Base-by-base conservation (phyloP, 495 filamentous ascomycete genomes). In the Bryoglossum gracile region DNA sequence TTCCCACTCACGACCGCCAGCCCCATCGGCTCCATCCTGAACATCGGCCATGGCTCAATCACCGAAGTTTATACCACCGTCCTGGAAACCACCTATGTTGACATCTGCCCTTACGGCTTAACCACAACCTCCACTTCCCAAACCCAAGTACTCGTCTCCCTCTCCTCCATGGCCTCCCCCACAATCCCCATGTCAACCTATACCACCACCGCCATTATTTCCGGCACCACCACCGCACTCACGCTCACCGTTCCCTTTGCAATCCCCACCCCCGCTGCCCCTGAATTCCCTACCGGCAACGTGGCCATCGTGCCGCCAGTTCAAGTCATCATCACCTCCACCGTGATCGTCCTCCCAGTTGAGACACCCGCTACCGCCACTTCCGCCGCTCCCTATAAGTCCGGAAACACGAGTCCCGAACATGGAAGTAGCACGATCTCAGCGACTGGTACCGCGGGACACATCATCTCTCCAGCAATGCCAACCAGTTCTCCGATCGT, bases 61-160 rank as follows among this genome's bases (percentile, higher is more conserved):
- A 3, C 14, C 2, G 22, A 2, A 22, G 22, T 35, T 4, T 35
- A 25, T 24, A 48, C 45, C 21, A 48, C 45, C 4, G 35, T 48
- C n/a, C 21, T 48, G 8, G 34, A 39, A 13, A 48, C 45, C 35
- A 48, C 45, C 23, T 48, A 48, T 21, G 45, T 48, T 3, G 22
- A 48, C 21, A 21, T 48, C 33, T 48, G 45, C 35, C 45, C 45
- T 8, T 8, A 3, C 1, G 45, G 45, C 17, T 14, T 48, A 1
- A 48, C 45, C 8, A 48, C 45, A 13, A 28, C 28, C 8, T 19
- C 45, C 2, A 48, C 45, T 2, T 14, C 33, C n/a, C 23, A 39
- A 22, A 48, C 45, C 35, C 34, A 48, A 24, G 26, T 24, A 19
- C 17, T 40, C 8, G 14, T 18, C 11, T 10, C 11, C 4, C 18